Conservation (phyloP, 306 rosid species). For the Amphicarpaea edgeworthii region DNA sequence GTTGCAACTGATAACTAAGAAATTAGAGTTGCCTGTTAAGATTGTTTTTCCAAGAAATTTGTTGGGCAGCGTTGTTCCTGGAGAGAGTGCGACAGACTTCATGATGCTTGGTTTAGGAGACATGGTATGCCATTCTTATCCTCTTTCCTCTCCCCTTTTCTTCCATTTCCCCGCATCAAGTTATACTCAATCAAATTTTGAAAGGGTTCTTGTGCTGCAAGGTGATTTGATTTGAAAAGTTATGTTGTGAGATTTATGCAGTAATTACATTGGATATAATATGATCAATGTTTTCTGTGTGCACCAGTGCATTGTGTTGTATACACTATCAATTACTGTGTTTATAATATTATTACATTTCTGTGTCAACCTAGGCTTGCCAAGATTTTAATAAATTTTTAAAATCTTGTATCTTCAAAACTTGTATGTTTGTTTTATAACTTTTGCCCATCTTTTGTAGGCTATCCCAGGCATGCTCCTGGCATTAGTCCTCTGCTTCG, state of each 20-base stretch:
- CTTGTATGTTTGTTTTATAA: constrained; percentile 6
- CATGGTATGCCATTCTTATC: constrained; percentile 69
- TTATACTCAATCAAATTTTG: constrained; percentile 13
- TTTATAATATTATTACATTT: background rate
- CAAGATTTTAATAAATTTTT: constrained; percentile 2
- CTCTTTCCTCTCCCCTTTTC: background rate
- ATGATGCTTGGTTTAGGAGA: constrained; percentile 99
- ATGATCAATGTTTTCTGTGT: constrained; percentile 19
- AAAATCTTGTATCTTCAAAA: background rate
- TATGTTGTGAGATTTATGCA: background rate
- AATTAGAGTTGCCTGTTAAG: constrained; percentile 97
- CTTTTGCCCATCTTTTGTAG: constrained; percentile 51
- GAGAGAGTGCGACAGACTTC: constrained; percentile 78
- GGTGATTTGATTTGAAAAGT: constrained; percentile 12
- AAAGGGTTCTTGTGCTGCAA: constrained; percentile 30
- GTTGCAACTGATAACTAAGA: constrained; percentile 87
- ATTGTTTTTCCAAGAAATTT: constrained; percentile 95
- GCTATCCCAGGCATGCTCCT: constrained; percentile 97
- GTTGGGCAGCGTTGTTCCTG: constrained; percentile 80
- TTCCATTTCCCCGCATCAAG: constrained; percentile 1
- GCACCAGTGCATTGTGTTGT: background rate
- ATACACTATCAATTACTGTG: background rate
- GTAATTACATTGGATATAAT: constrained; percentile 22
- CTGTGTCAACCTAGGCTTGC: background rate
- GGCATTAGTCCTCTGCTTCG: constrained; percentile 94